These are phyloP conservation scores for Rhytidiadelphus loreus DNA, from an alignment of 225 moss, liverwort and hornwort species.

Conservation along the genomic window DNA sequence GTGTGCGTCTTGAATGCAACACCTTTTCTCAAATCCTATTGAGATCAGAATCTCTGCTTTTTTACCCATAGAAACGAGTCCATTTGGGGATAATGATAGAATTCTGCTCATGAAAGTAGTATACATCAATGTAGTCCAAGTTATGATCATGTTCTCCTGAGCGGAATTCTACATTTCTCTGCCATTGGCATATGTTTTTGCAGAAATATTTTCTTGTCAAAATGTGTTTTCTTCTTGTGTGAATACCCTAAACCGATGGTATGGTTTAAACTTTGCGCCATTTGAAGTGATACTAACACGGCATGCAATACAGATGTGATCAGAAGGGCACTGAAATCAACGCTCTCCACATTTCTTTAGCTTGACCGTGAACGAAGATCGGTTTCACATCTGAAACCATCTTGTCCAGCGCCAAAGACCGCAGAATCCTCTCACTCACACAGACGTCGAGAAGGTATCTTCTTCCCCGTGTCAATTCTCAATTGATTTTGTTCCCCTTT, in stretches of 20 bases:
- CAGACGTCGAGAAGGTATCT: background rate
- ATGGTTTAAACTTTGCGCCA: background rate
- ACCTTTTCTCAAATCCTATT: background rate
- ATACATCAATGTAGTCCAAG: background rate
- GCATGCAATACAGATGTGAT: constrained; percentile 9
- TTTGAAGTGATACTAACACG: background rate
- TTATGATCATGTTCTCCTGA: background rate
- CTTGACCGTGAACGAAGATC: background rate
- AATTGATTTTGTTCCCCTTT: background rate
- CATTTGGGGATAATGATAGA: background rate
- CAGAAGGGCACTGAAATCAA: constrained; percentile 27
- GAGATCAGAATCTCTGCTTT: background rate
- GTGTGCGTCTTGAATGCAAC: background rate
- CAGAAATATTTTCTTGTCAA: background rate
- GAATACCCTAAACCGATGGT: background rate
- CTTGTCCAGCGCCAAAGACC: background rate
- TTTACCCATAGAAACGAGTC: background rate
- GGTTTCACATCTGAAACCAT: background rate
- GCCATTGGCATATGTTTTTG: background rate
- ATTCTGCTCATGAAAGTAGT: background rate
- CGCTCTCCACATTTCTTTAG: constrained; percentile 22
- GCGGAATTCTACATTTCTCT: background rate
- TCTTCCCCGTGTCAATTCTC: background rate
- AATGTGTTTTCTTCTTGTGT: background rate
- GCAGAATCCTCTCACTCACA: background rate